Conservation (phyloP, 352 stramenopile species). For the Phytophthora multivora region DNA sequence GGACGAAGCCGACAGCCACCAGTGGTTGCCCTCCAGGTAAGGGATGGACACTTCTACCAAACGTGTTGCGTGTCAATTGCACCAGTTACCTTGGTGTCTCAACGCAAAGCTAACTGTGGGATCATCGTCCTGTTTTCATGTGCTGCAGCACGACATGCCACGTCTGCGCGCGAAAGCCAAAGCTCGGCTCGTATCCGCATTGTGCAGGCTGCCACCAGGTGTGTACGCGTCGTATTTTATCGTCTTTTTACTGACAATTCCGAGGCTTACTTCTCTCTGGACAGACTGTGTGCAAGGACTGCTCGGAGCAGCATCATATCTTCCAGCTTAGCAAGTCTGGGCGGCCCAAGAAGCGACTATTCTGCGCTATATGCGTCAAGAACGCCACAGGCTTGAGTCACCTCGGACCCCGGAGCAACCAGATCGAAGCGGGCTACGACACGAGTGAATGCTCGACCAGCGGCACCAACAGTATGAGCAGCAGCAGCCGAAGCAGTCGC, state of each 20-base stretch:
- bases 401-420: background rate
- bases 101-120: conserved; percentile 15
- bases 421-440: conserved; percentile 2
- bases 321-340: conserved; percentile 36
- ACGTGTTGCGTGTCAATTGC: conserved; percentile 23
- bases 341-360: conserved; percentile 28
- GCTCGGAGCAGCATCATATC: conserved; percentile 32
- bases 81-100: conserved; percentile 12
- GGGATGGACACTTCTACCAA: conserved; percentile 16
- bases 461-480: conserved; percentile 21
- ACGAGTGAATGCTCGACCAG: conserved; percentile 20
- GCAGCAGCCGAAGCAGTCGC: conserved; percentile 21
- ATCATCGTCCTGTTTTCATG: conserved; percentile 11
- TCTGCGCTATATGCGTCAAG: conserved; percentile 42
- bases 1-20: conserved; percentile 31
- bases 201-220: conserved; percentile 48
- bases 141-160: conserved; percentile 37
- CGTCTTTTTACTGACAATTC: background rate
- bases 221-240: background rate
- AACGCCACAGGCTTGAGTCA: conserved; percentile 21
- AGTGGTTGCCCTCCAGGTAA: conserved; percentile 36
- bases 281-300: conserved; percentile 48
- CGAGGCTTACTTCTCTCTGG: background rate
- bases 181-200: conserved; percentile 25
- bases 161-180: conserved; percentile 33